phyloP scores from a whole-genome alignment of 371 early-diverging fungal genomes.

The Haplosporangium sp. region DNA sequence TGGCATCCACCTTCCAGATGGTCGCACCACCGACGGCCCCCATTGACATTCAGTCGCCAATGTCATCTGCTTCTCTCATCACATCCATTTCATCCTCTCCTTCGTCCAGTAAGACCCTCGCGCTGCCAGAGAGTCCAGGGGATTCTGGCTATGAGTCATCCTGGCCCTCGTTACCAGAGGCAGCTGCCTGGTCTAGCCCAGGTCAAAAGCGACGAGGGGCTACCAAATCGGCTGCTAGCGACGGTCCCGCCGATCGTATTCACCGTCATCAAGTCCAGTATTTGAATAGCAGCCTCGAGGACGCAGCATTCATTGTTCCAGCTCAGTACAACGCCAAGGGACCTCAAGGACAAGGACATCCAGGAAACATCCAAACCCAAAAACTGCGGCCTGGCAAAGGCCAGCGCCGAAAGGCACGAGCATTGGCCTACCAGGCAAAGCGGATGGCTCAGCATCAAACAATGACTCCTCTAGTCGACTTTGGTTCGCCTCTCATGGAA shows the following conservation, averaged over 20 bases:
- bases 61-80: background rate
- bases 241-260: too few species aligned
- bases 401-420: constrained; percentile 28
- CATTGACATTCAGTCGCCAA: constrained; percentile 42
- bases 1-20: constrained; percentile 33
- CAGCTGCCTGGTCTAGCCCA: constrained; percentile 39
- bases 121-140: constrained; percentile 31
- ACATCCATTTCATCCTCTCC: constrained; percentile 1
- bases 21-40: constrained; percentile 35
- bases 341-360: constrained; percentile 2
- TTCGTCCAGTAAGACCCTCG: background rate
- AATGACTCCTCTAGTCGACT: constrained; percentile 38
- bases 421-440: constrained; percentile 39
- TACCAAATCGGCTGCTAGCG: too few species aligned
- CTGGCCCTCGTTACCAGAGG: constrained; percentile 53
- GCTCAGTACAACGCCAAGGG: background rate
- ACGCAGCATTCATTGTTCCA: background rate
- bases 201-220: constrained; percentile 13
- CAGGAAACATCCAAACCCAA: background rate
- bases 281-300: background rate
- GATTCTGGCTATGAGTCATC: constrained; percentile 57
- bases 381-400: constrained; percentile 23
- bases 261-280: too few species aligned
- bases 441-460: constrained; percentile 24
- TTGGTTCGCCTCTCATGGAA: constrained; percentile 49